A percentile compares a stretch with the other conserved stretches of the same genome.
Conservation (phyloP, 73 alveolate genomes). For the Stentor roeselii region DNA sequence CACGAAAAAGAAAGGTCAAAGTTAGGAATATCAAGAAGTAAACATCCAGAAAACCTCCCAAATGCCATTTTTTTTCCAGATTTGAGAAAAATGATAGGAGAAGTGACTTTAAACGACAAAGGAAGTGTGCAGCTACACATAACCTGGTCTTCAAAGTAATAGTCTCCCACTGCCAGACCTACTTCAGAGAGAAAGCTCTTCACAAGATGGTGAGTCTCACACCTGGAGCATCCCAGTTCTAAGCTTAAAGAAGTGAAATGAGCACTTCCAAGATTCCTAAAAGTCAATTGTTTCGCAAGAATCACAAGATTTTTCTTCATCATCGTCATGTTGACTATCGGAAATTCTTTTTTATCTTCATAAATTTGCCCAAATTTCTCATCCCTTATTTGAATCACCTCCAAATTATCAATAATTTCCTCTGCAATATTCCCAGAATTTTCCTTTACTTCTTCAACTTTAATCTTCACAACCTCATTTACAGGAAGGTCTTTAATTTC, state of each 20-base stretch:
- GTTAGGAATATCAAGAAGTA: background rate
- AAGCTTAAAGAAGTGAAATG: background rate
- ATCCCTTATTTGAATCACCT: background rate
- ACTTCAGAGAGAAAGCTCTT: background rate
- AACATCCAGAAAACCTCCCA: background rate
- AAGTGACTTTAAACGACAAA: background rate
- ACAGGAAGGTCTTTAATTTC: background rate
- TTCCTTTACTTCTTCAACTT: background rate
- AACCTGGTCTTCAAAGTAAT: background rate
- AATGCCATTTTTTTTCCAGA: background rate
- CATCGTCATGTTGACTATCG: background rate
- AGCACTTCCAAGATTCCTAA: background rate
- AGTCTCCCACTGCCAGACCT: background rate
- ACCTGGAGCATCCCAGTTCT: background rate
- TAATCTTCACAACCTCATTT: background rate
- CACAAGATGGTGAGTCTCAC: background rate
- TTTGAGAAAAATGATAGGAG: background rate
- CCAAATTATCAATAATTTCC: background rate
- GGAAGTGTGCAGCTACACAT: background rate
- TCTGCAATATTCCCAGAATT: background rate
- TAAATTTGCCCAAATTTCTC: background rate
- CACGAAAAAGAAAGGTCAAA: background rate
- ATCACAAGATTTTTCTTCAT: background rate
- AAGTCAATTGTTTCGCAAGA: background rate
- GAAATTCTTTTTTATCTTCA: background rate